phyloP scores from a whole-genome alignment of 1,284 basidiomycete species.

The Moniliella sp. region DNA sequence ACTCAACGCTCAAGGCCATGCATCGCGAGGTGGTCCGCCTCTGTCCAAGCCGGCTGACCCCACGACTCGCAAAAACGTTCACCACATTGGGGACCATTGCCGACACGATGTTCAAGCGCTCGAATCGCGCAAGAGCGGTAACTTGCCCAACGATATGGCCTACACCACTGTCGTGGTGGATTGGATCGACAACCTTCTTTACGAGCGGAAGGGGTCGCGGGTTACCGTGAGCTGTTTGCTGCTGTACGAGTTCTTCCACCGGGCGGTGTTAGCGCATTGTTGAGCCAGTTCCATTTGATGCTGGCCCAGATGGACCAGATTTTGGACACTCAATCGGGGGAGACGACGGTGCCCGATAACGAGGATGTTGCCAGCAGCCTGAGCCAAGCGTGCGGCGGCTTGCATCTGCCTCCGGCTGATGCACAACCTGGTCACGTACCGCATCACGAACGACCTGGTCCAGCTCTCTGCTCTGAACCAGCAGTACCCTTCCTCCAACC shows the following conservation, averaged over 20 bases:
- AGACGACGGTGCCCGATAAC: slow-evolving; percentile 4
- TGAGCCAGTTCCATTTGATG: no score
- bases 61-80: slow-evolving; percentile 57
- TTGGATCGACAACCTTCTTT: slow-evolving; percentile 49
- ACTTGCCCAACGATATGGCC: slow-evolving; percentile 27
- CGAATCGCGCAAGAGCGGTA: slow-evolving; percentile 42
- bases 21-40: slow-evolving; percentile 76
- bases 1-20: slow-evolving; percentile 63
- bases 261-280: no score
- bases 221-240: no score
- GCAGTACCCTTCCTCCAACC: no score
- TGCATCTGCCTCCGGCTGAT: slow-evolving; percentile 59
- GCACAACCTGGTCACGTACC: slow-evolving; percentile 50
- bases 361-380: slow-evolving; percentile 16
- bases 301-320: no score
- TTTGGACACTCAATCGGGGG: no score
- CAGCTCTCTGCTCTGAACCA: no score
- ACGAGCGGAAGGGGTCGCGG: slow-evolving; percentile 72
- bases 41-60: slow-evolving; percentile 52
- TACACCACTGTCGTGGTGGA: slow-evolving; percentile 51
- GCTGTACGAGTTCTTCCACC: no score
- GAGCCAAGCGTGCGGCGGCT: slow-evolving; percentile 52
- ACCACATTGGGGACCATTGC: slow-evolving; percentile 52
- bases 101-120: slow-evolving; percentile 52
- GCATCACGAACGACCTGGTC: slow-evolving; percentile 43